Base-by-base conservation (phyloP, 768 basidiomycete species). In the Lentinus tigrinus region DNA sequence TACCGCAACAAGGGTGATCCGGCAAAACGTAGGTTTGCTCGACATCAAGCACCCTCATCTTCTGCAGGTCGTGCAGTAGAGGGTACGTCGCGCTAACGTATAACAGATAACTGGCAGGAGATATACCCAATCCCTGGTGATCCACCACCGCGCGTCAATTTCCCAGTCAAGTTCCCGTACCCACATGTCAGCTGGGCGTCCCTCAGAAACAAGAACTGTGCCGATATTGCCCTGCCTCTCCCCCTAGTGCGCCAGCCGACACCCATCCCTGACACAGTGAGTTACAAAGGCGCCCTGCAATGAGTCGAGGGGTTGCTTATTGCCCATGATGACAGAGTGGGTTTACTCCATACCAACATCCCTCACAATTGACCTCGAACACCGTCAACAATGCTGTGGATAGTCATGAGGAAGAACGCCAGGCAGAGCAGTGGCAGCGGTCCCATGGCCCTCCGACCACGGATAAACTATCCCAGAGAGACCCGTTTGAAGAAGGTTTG, bases 1-100 rank as follows among this genome's bases (percentile, higher is more conserved):
- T 70, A 70, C 53, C 54, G 62, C 21, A 54, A 14, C 14, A 34
- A 59, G 9, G 69, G 69, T n/a, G 56, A 67, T n/a, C 69, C 69
- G 1, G 61, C 39, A 0, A 58, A 57, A 14, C 67, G 69, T 68
- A 58, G 5, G 69, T 57, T 13, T 27, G 36, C 23, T 21, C 43
- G 21, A 17, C 49, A n/a, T 23, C 16, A 38, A 7, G n/a, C n/a
- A 5, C 10, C 3, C 5, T 28, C 16, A 16, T 37, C 17, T n/a
- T 5, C 24, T 23, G 51, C 4, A 23, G 14, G 21, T 23, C 7
- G n/a, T n/a, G 19, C n/a, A 31, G 21, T 3, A 19, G 26, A 38
- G 14, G 31, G 26, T 11, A 26, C 31, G 38, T n/a, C 9, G 52
- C 43, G 42, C 46, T 31, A 11, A 31, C 31, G 6, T 10, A 8